Base-by-base conservation (phyloP, 2,329 filamentous ascomycete genomes). In the Xylaria hypoxylon region DNA sequence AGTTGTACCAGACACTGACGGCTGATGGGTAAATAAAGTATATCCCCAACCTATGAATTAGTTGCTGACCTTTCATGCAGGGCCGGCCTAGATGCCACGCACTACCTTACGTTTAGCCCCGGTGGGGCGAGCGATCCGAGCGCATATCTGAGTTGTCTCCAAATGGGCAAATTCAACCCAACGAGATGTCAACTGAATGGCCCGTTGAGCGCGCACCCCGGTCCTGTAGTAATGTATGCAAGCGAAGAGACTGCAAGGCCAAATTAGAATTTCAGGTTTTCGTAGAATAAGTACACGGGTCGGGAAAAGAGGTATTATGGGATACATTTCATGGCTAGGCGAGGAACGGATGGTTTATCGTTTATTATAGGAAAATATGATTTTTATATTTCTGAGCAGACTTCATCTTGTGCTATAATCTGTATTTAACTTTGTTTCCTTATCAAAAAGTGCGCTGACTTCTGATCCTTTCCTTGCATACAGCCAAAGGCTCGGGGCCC, bases 121-220 rank as follows among this genome's bases (percentile, higher is more conserved):
- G 40, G 38, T 24, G n/a, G 3, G 13, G 2, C 45, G 13, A 67
- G 48, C 48, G 55, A 67, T 35, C 64, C 64, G 2, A 59, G 48
- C 44, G 64, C 64, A 5, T 67, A 59, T 22, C 47, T 67, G 28
- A 67, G 64, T 42, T 67, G 64, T n/a, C 13, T 67, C 22, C 59
- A 63, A 28, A 67, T 67, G 64, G 64, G 64, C 53, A 63, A 62
- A n/a, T 63, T 59, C 31, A 50, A 22, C 15, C 64, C 64, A 15
- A 24, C 47, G 4, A 22, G 52, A 5, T 67, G 64, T 35, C 19
- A 58, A 15, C 7, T 67, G 3, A 55, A 67, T 19, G 64, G 64
- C 5, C 47, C 59, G 13, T 8, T 67, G 47, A 67, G 64, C 42
- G 59, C 33, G 2, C 58, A 45, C 8, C 33, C 17, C 8, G 64